Base-by-base conservation (phyloP, 2,329 filamentous ascomycete species). In the Fusarium sp. region DNA sequence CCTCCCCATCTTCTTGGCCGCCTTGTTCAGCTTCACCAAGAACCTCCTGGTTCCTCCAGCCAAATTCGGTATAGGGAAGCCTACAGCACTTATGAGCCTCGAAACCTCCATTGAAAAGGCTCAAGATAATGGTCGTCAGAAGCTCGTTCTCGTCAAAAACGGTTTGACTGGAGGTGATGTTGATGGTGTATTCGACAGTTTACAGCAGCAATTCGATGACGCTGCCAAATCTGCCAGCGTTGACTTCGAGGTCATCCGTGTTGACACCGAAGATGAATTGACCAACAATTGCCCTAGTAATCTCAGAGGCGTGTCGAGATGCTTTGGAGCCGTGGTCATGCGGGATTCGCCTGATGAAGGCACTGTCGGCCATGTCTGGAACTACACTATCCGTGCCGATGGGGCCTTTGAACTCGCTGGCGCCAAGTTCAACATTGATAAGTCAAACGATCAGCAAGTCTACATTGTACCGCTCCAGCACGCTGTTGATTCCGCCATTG, bases 31-130 rank as follows among this genome's bases (percentile, higher is more conserved):
- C 54, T 95, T 92, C 77, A 91, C 93, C 17, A 91, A 92, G 71
- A 94, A 94, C 77, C 88, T 97, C 67, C 95, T 97, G 74, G 87
- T 94, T 5, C 91, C 93, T 1, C 91, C 92, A 2, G 91, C 92
- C 1, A 81, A 85, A 5, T 97, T 87, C 74, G 94, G 94, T 44
- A 89, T 97, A 69, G 92, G 90, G 44, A 76, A 84, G 0, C 78
- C 88, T 1, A 82, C 80, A 8, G 84, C 89, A 0, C 80, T 97
- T 65, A 87, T 89, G 62, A 86, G 87, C 13, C 84, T 97, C 19
- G 75, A 83, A 34, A 81, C 92, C 65, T 93, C 90, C 2, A 84
- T 97, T 33, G 76, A 79, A 21, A 80, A 81, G 26, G 88, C 90
- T 4, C 80, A 81, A 17, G 83, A 83, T 13, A 78, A 79, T 26